Base-by-base conservation (phyloP, 2,329 filamentous ascomycete genomes). In the Tolypocladium paradoxum region DNA sequence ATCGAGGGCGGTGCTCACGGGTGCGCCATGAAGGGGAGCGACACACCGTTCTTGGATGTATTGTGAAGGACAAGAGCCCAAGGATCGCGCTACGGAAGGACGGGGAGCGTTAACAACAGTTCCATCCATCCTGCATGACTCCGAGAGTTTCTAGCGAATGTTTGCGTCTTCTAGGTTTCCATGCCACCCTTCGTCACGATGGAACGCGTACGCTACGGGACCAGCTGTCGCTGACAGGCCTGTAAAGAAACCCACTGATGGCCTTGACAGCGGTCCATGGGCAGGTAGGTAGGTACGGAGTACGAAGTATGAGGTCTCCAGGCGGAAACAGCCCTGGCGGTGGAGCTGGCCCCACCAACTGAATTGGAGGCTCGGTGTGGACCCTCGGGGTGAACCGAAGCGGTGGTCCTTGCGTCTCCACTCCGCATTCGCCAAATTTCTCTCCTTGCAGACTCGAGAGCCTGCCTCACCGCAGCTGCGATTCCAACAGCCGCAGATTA, bases 61-160 rank as follows among this genome's bases (percentile, higher is more conserved):
- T 58, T 50, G 64, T 60, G 36, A 59, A 55, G 53, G 65, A 61
- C 56, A 52, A 52, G 33, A 61, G 54, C 14, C 61, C 57, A 53
- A 63, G 60, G 31, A 61, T 63, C 48, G 64, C 53, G 35, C 60
- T 65, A 18, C 60, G 62, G 16, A 61, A 58, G 53, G 58, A 63
- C 49, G 56, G 57, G 31, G n/a, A n/a, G n/a, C n/a, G n/a, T n/a
- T n/a, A n/a, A n/a, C n/a, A n/a, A n/a, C n/a, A n/a, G n/a, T n/a
- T n/a, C n/a, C n/a, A n/a, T n/a, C n/a, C n/a, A n/a, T n/a, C n/a
- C n/a, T n/a, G n/a, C n/a, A n/a, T n/a, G n/a, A n/a, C n/a, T n/a
- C n/a, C 46, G 29, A 48, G n/a, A 24, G 46, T 27, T 20, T 6
- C 12, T 7, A 16, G 4, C 3, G 14, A 27, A 43, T 27, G 6